These are phyloP conservation scores for Colletotrichum melonis DNA, from an alignment of 2,329 filamentous ascomycete species.

Conservation along the genomic window DNA sequence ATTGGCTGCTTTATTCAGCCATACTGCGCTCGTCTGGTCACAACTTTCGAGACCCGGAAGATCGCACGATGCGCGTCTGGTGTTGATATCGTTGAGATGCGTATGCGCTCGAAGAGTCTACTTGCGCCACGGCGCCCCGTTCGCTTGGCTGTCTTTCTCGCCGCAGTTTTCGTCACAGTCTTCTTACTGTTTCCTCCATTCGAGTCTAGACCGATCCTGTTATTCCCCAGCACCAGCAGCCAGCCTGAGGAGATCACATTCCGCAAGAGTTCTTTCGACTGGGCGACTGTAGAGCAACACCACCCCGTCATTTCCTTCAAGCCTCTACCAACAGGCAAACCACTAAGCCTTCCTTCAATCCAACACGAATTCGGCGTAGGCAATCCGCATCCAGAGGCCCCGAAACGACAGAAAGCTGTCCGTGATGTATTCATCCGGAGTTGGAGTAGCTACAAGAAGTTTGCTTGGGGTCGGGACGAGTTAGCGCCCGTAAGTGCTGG, in stretches of 20 bases:
- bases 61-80: background rate
- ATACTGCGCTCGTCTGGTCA: background rate
- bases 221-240: background rate
- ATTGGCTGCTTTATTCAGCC: background rate
- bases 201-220: background rate
- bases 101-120: background rate
- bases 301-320: slow-evolving; percentile 46
- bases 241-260: slow-evolving; percentile 31
- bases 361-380: slow-evolving; percentile 56
- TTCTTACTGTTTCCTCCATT: background rate
- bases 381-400: background rate
- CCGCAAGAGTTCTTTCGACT: slow-evolving; percentile 44
- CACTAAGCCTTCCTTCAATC: slow-evolving; percentile 42
- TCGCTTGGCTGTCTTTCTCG: background rate
- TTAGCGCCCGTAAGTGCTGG: slow-evolving; percentile 54
- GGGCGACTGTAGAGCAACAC: slow-evolving; percentile 42
- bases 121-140: background rate
- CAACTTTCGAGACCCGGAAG: background rate
- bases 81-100: background rate
- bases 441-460: slow-evolving; percentile 55
- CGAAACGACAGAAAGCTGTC: slow-evolving; percentile 43
- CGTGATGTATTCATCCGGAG: slow-evolving; percentile 47
- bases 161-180: background rate
- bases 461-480: slow-evolving; percentile 60
- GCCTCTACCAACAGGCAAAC: slow-evolving; percentile 43